Conservation (phyloP, 2,329 filamentous ascomycete genomes). For the Aureobasidium zeae region DNA sequence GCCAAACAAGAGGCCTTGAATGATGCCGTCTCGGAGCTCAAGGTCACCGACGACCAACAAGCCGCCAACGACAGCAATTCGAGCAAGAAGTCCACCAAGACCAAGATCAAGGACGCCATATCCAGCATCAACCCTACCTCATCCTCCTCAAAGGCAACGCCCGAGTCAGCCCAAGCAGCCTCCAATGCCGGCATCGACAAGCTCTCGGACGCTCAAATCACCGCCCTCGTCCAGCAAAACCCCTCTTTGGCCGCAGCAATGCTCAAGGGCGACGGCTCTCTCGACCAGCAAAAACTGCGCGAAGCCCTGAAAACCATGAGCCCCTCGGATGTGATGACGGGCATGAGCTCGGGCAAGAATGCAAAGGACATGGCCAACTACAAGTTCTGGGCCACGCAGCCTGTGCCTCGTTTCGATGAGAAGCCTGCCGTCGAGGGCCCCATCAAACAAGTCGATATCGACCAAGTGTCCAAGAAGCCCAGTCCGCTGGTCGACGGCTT, state of each 20-base stretch:
- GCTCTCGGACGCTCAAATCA: constrained; percentile 16
- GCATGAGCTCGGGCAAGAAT: constrained; percentile 73
- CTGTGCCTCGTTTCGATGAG: constrained; percentile 71
- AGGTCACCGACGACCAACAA: constrained; percentile 28
- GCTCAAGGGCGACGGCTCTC: background rate
- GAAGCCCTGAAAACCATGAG: constrained; percentile 53
- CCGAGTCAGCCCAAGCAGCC: constrained; percentile 15
- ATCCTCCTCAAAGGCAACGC: constrained; percentile 14
- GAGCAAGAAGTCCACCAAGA: constrained; percentile 49
- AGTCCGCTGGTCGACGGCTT: constrained; percentile 70
- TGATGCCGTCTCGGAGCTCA: constrained; percentile 38
- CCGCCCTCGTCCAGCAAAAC: constrained; percentile 16
- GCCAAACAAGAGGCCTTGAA: constrained; percentile 41
- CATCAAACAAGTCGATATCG: constrained; percentile 68
- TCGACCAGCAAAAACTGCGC: constrained; percentile 22
- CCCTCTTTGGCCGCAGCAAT: constrained; percentile 16
- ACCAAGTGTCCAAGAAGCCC: constrained; percentile 69
- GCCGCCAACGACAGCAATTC: background rate
- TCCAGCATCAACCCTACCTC: constrained; percentile 14
- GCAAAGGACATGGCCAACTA: constrained; percentile 94
- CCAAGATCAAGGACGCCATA: constrained; percentile 41
- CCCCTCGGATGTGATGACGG: constrained; percentile 64
- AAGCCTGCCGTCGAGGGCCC: constrained; percentile 63
- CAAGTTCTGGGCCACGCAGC: constrained; percentile 98
- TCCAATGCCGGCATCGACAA: constrained; percentile 15